Evolutionary conservation across 1,284 basidiomycete species (phyloP).

Genomic region (Exsudoporus floridanus): DNA sequence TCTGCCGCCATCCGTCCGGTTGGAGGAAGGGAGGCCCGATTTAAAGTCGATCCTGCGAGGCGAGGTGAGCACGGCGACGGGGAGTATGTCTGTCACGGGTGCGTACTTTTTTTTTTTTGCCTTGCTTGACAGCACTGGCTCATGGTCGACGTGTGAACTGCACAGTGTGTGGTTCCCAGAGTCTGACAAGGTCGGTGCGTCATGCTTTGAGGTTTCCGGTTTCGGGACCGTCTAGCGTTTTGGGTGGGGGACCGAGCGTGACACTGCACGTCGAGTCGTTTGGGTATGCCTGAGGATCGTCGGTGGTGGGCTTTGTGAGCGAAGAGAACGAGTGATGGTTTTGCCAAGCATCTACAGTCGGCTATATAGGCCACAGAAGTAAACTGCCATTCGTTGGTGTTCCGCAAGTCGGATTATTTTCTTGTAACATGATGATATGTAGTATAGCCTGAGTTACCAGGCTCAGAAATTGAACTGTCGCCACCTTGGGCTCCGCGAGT

Average conservation of each 20-base stretch:
- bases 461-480: too few species aligned
- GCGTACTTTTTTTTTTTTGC: background rate
- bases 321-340: too few species aligned
- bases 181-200: slow-evolving; percentile 41
- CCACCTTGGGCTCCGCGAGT: too few species aligned
- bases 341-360: too few species aligned
- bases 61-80: slow-evolving; percentile 23
- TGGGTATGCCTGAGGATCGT: slow-evolving; percentile 37
- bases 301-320: too few species aligned
- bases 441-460: too few species aligned
- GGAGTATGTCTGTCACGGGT: slow-evolving; percentile 32
- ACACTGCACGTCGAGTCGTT: slow-evolving; percentile 50
- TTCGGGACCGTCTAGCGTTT: slow-evolving; percentile 36
- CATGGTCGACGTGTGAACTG: background rate
- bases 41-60: slow-evolving; percentile 21
- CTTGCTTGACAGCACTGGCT: background rate
- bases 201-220: slow-evolving; percentile 39
- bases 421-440: too few species aligned
- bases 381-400: too few species aligned
- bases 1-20: slow-evolving; percentile 8
- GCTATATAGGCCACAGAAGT: too few species aligned
- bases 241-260: slow-evolving; percentile 47
- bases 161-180: slow-evolving; percentile 49
- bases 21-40: slow-evolving; percentile 26
- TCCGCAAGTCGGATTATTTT: background rate